Conservation (phyloP, 2,329 filamentous ascomycete genomes). For the Penicillium brasilianum region DNA sequence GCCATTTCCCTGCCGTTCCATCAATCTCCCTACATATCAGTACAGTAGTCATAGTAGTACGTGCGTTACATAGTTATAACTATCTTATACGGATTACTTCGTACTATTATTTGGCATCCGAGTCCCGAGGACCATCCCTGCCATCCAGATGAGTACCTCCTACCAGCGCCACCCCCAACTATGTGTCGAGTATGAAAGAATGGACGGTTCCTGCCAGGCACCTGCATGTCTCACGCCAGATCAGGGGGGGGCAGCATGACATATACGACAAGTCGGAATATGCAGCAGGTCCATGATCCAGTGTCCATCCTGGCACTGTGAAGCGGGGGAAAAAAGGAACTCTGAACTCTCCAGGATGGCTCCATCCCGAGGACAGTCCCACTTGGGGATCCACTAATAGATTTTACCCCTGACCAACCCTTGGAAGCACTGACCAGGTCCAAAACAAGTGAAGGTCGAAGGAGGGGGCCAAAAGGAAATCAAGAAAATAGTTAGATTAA, state of each 20-base stretch:
- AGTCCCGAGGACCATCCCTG: background rate
- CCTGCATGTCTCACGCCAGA: slow-evolving; percentile 3
- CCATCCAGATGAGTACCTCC: background rate
- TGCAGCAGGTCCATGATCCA: background rate
- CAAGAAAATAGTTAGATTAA: background rate
- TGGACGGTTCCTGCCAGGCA: background rate
- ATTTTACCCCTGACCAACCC: slow-evolving; percentile 31
- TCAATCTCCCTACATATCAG: background rate
- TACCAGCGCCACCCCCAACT: background rate
- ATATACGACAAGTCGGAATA: background rate
- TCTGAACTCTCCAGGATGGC: slow-evolving; percentile 15
- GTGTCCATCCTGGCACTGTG: slow-evolving; percentile 21
- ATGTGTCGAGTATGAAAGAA: background rate
- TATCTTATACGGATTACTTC: background rate
- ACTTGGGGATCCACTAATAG: slow-evolving; percentile 25
- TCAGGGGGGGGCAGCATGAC: background rate
- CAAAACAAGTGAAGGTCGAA: slow-evolving; percentile 10
- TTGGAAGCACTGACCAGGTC: slow-evolving; percentile 24
- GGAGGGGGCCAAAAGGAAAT: background rate
- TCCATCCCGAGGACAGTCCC: slow-evolving; percentile 21
- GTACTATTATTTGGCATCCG: background rate
- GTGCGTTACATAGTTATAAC: background rate
- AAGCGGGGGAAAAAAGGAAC: background rate
- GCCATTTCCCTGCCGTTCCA: background rate
- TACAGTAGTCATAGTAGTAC: background rate